Evolutionary conservation across 306 rosid species (phyloP).

Genomic region (Prunus padus): DNA sequence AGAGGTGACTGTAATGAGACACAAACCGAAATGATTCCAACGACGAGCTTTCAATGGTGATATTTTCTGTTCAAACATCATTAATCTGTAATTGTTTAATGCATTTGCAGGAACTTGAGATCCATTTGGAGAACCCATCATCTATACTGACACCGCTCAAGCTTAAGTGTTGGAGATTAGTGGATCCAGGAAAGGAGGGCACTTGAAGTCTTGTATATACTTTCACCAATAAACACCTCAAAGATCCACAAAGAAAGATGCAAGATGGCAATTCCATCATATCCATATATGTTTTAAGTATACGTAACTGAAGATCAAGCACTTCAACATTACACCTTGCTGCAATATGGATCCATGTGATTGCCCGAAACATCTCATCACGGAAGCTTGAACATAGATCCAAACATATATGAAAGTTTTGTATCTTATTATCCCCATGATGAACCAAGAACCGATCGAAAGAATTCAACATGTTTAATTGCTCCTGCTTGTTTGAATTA

Average conservation of each 20-base stretch:
- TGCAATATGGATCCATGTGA: constrained; percentile 1
- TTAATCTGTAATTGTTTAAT: neutral
- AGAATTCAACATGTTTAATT: neutral
- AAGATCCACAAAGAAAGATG: neutral
- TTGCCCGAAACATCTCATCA: neutral
- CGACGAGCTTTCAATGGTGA: neutral
- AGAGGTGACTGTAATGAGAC: neutral
- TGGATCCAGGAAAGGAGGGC: neutral
- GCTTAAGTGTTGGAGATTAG: neutral
- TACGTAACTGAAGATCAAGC: neutral
- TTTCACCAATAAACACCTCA: neutral
- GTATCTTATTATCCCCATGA: neutral
- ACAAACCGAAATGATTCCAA: neutral
- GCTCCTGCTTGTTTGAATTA: neutral
- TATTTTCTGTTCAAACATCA: neutral
- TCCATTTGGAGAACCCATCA: neutral
- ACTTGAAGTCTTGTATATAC: neutral
- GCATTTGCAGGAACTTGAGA: neutral
- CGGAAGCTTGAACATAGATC: neutral
- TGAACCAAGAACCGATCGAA: neutral
- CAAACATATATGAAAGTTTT: neutral
- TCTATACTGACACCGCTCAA: neutral
- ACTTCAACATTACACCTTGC: constrained; percentile 8
- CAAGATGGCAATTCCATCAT: neutral
- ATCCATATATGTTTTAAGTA: too few relatives aligned